A percentile compares a stretch with the other conserved stretches of the same genome.
phyloP scores from a whole-genome alignment of 768 basidiomycete species.

The Trametes gibbosa region DNA sequence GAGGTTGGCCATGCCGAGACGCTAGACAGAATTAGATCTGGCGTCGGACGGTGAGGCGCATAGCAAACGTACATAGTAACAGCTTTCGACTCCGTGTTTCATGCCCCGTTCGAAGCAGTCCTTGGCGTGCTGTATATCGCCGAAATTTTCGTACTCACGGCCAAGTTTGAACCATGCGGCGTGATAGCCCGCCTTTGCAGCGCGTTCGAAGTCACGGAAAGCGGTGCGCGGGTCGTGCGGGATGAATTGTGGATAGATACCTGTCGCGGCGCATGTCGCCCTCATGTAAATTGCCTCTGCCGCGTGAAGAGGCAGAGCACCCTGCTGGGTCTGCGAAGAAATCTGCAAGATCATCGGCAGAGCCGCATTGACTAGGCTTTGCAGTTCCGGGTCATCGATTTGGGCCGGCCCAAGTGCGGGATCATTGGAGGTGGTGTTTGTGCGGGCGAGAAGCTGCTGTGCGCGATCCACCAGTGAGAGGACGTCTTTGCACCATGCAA shows the following conservation, averaged over 20 bases:
- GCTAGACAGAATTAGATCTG: conserved; percentile 41
- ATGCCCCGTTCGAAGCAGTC: conserved; percentile 88
- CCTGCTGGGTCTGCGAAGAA: conserved; percentile 37
- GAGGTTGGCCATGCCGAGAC: conserved; percentile 90
- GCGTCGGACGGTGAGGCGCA: background rate
- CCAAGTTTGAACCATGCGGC: conserved; percentile 93
- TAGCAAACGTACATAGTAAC: conserved; percentile 55
- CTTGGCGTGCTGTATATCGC: conserved; percentile 66
- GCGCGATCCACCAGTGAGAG: conserved; percentile 72
- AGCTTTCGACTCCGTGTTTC: conserved; percentile 70
- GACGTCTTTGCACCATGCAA: conserved; percentile 84
- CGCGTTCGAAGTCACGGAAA: conserved; percentile 86
- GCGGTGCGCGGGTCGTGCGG: conserved; percentile 71
- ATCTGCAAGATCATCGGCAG: conserved; percentile 63
- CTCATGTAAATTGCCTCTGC: conserved; percentile 78
- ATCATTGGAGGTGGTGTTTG: conserved; percentile 33
- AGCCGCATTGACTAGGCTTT: conserved; percentile 59
- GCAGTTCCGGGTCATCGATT: conserved; percentile 59
- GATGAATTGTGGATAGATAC: conserved; percentile 64
- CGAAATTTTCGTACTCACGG: conserved; percentile 87
- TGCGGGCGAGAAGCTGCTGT: conserved; percentile 30
- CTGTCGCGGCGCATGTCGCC: conserved; percentile 70
- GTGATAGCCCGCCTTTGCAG: conserved; percentile 73
- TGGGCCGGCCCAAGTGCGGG: conserved; percentile 42
- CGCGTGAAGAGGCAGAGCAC: conserved; percentile 39